Base-by-base conservation (phyloP, 116 monocot genomes). In the Phalaenopsis hybrid region DNA sequence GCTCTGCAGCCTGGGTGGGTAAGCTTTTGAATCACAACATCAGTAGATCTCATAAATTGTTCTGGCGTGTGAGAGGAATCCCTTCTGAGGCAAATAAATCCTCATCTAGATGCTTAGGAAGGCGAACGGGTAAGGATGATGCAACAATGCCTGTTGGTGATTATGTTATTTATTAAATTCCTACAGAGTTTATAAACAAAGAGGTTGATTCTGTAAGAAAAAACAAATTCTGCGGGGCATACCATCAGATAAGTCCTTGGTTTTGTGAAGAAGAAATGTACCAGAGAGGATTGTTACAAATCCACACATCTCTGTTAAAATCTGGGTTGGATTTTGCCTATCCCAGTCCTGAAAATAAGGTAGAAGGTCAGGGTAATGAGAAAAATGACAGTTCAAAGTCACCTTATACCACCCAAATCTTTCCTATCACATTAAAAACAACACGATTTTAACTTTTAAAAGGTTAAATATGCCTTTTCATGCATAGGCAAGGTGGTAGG, bases 171-270 rank as follows among this genome's bases (percentile, higher is more conserved):
- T 20, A 65, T 25, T 17, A 69, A 28, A 34, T 55, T 41, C 41
- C 37, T 55, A 16, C 13, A 16, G 55, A 72, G 41, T 8, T 12
- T 72, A 34, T 34, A 37, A 72, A 16, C 5, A 41, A 72, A 72
- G n/a, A n/a, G n/a, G n/a, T n/a, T n/a, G n/a, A n/a, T n/a, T n/a
- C n/a, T n/a, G n/a, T n/a, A 48, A 4, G 31, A 20, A 61, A 31
- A 34, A 74, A 15, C 18, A 44, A 44, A 4, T 44, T 16, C 3
- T 75, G 46, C 28, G 23, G 45, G 52, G 31, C 31, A 23, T 86
- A 94, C 96, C 94, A 61, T 96, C 96, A 85, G 58, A 82, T 94
- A 97, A 91, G 65, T 97, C 97, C 86, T 97, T 94, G 3, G 94
- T 97, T 79, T 88, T 97, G 86, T 94, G 92, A 79, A 97, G 94